A percentile compares a stretch with the other conserved stretches of the same genome.
These are phyloP conservation scores for Tylopilus microsporus DNA, from an alignment of 1,284 basidiomycete species.

Conservation along the genomic window DNA sequence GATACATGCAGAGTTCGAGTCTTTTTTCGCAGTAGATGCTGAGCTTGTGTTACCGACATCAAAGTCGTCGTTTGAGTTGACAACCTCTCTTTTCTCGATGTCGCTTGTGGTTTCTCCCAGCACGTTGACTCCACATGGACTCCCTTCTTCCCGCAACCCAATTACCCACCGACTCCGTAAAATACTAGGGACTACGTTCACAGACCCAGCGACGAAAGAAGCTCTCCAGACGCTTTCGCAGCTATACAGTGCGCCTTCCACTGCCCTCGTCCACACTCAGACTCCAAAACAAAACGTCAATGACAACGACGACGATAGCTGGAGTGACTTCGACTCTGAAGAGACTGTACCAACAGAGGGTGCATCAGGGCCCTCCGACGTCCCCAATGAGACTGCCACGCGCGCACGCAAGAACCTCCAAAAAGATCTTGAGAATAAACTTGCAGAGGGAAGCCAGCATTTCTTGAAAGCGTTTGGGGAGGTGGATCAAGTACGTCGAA, in stretches of 20 bases:
- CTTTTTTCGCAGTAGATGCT: too few species aligned
- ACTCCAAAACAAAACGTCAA: conserved; percentile 21
- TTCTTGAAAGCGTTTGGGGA: conserved; percentile 81
- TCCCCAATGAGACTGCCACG: conserved; percentile 54
- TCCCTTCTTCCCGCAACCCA: conserved; percentile 47
- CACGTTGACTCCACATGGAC: too few species aligned
- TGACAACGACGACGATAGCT: conserved; percentile 16
- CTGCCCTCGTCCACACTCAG: not conserved
- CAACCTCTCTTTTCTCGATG: too few species aligned
- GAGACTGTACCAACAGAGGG: too few species aligned
- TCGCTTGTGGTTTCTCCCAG: too few species aligned
- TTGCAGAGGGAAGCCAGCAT: conserved; percentile 73
- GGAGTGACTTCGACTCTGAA: too few species aligned
- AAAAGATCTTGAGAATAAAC: conserved; percentile 73
- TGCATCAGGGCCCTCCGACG: conserved; percentile 12
- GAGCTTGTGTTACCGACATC: too few species aligned
- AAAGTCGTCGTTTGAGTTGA: too few species aligned
- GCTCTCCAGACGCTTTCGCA: conserved; percentile 81
- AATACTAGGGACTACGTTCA: conserved; percentile 78
- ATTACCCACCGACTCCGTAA: conserved; percentile 83
- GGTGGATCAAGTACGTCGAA: conserved; percentile 73
- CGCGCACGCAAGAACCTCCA: conserved; percentile 74
- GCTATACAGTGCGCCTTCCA: conserved; percentile 48
- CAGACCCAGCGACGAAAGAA: conserved; percentile 74
- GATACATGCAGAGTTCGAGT: too few species aligned